A percentile compares a stretch with the other conserved stretches of the same genome.
Conservation (phyloP, 2,329 filamentous ascomycete species). For the Fusarium sp. region DNA sequence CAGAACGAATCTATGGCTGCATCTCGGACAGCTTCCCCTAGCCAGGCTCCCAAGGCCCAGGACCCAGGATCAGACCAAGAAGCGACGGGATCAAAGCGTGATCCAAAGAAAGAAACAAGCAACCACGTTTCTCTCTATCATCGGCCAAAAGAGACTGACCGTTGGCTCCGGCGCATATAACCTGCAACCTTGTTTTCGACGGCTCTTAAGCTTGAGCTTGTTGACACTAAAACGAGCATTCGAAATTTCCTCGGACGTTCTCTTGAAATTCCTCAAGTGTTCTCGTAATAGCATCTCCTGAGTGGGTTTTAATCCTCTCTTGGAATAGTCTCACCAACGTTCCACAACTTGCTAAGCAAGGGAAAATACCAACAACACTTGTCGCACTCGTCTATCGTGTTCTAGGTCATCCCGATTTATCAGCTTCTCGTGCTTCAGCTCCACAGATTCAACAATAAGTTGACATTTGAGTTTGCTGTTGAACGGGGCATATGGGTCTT, state of each 20-base stretch:
- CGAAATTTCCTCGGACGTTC: neutral
- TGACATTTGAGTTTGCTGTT: constrained; percentile 1
- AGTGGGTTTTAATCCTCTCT: neutral
- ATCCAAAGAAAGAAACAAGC: constrained; percentile 15
- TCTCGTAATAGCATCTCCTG: neutral
- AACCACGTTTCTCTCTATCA: constrained; percentile 23
- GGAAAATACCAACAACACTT: neutral
- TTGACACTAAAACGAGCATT: neutral
- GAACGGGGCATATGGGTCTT: neutral
- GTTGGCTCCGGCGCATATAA: constrained; percentile 26
- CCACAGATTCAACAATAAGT: neutral
- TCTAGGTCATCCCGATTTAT: neutral
- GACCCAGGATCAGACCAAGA: constrained; percentile 8
- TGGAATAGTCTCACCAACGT: neutral
- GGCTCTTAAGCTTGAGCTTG: constrained; percentile 1
- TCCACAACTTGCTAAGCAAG: neutral
- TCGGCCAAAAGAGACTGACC: constrained; percentile 36
- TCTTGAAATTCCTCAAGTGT: neutral
- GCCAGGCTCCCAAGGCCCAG: constrained; percentile 16
- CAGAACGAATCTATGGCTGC: constrained; percentile 35
- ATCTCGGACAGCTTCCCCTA: constrained; percentile 41
- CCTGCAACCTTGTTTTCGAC: constrained; percentile 26
- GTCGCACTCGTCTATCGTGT: neutral
- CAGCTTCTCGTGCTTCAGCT: neutral
- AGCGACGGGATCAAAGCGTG: constrained; percentile 29